phyloP scores from a whole-genome alignment of 2,329 filamentous ascomycete species.

The Stachybotrys chartarum region DNA sequence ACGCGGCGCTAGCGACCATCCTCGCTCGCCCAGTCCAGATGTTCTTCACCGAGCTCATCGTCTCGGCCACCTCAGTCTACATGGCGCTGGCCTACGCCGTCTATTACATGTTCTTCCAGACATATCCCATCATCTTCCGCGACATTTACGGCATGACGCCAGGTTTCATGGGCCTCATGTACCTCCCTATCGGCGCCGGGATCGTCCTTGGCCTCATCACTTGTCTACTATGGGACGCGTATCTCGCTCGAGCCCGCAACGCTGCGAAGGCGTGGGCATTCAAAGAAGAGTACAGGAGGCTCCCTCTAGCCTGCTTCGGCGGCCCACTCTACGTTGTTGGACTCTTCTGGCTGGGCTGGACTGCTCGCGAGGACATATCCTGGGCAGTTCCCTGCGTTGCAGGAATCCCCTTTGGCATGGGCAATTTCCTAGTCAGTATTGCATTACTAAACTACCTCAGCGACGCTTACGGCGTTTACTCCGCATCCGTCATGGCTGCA shows the following conservation, averaged over 20 bases:
- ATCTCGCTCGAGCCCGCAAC: background rate
- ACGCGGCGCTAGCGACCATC: background rate
- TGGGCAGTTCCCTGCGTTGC: constrained; percentile 8
- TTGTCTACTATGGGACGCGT: background rate
- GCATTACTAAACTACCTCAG: constrained; percentile 7
- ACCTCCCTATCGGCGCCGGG: background rate
- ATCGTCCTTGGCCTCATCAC: background rate
- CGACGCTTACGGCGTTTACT: constrained; percentile 6
- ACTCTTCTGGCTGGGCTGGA: constrained; percentile 12
- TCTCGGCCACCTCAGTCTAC: background rate
- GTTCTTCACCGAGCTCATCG: background rate
- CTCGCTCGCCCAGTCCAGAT: background rate
- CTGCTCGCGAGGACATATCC: constrained; percentile 3
- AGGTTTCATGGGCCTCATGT: background rate
- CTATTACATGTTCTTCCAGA: background rate
- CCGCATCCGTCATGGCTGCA: constrained; percentile 13
- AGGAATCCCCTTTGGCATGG: constrained; percentile 5
- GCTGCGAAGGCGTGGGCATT: constrained; percentile 38
- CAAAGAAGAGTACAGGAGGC: constrained; percentile 42
- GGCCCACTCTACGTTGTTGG: constrained; percentile 27
- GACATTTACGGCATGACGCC: background rate
- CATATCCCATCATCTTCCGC: background rate
- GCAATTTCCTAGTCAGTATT: constrained; percentile 6
- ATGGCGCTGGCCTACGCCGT: background rate
- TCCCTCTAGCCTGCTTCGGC: constrained; percentile 49